These are phyloP conservation scores for Euphorbia lathyris DNA, from an alignment of 345 rosid genomes.

Conservation along the genomic window DNA sequence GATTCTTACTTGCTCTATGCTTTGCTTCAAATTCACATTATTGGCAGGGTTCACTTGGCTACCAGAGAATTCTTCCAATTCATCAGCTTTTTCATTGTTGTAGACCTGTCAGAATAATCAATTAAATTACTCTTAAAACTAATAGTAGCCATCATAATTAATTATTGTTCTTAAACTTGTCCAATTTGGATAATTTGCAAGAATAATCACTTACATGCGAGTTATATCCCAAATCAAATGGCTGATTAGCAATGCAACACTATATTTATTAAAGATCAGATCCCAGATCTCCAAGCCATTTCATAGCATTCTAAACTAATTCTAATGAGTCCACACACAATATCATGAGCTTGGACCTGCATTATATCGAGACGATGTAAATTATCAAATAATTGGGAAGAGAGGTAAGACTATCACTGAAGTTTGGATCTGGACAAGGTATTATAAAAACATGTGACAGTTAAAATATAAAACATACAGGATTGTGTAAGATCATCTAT, in stretches of 20 bases:
- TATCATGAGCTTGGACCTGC: constrained; percentile 36
- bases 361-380: neutral
- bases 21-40: constrained; percentile 39
- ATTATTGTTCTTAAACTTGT: neutral
- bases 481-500: too few relatives aligned
- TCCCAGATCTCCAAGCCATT: constrained; percentile 45
- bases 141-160: neutral
- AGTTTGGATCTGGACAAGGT: constrained; percentile 26
- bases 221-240: constrained; percentile 23
- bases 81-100: constrained; percentile 46
- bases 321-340: constrained; percentile 23
- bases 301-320: constrained; percentile 34
- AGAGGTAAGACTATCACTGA: neutral
- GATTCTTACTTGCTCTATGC: constrained; percentile 40
- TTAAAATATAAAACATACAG: neutral
- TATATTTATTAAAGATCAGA: constrained; percentile 30
- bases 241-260: constrained; percentile 26
- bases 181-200: neutral
- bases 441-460: constrained; percentile 27
- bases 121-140: neutral
- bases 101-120: constrained; percentile 28
- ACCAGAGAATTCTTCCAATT: constrained; percentile 32
- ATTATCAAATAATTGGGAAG: too few relatives aligned
- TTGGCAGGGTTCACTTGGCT: constrained; percentile 17
- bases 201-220: constrained; percentile 30